phyloP scores from a whole-genome alignment of 2,329 filamentous ascomycete genomes.

The Fonsecaea erecta region DNA sequence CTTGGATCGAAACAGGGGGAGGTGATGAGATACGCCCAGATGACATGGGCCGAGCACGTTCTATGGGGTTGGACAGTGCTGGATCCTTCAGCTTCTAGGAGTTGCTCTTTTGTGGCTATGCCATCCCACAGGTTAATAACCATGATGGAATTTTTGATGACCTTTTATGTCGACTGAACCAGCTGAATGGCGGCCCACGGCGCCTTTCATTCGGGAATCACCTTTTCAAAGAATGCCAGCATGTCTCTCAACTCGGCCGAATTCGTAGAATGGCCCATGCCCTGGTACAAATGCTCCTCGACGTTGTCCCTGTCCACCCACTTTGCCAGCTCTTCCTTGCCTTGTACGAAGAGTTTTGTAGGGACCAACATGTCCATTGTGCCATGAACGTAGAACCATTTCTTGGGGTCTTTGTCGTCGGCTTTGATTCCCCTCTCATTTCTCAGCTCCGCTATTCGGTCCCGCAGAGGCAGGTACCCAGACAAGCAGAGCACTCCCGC shows the following conservation, averaged over 20 bases:
- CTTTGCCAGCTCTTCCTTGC: conserved; percentile 46
- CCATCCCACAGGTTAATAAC: not conserved
- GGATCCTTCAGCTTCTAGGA: not conserved
- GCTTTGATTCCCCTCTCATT: conserved; percentile 40
- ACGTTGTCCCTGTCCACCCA: conserved; percentile 46
- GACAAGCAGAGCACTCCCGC: conserved; percentile 51
- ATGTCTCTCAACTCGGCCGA: conserved; percentile 53
- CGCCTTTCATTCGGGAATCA: conserved; percentile 29
- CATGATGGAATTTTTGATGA: not conserved
- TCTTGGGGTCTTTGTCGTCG: conserved; percentile 42
- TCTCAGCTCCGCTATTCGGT: conserved; percentile 47
- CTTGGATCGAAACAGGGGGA: not conserved
- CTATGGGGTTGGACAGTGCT: not conserved
- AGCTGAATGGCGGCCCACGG: not conserved
- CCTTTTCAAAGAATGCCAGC: conserved; percentile 37
- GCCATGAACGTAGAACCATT: conserved; percentile 55
- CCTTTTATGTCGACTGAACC: not conserved
- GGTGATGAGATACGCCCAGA: not conserved
- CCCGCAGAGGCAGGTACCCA: conserved; percentile 54
- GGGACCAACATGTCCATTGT: conserved; percentile 55
- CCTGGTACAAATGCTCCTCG: conserved; percentile 51
- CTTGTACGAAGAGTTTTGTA: conserved; percentile 50
- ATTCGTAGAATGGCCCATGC: conserved; percentile 52
- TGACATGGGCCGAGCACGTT: not conserved
- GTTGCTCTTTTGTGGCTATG: conserved; percentile 4